Conservation (phyloP, 352 stramenopile genomes). For the Globisporangium polare region DNA sequence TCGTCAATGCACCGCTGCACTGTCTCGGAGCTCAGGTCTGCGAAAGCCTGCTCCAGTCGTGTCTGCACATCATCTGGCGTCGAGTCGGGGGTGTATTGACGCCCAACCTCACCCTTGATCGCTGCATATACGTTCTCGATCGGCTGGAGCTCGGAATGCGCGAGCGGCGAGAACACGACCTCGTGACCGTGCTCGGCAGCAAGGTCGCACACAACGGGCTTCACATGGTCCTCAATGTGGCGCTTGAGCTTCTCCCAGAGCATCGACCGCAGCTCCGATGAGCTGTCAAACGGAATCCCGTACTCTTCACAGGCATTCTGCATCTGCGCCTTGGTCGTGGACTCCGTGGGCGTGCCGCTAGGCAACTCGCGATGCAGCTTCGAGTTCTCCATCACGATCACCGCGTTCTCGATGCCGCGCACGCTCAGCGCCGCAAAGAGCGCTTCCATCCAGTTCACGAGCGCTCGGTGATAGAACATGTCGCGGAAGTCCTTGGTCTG, state of each 20-base stretch:
- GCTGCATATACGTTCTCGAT: conserved; percentile 1
- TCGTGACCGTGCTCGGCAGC: conserved; percentile 7
- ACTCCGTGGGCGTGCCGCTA: neutral
- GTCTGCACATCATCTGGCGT: conserved; percentile 3
- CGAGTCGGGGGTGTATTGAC: conserved; percentile 3
- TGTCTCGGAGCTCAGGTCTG: neutral
- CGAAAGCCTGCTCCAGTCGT: conserved; percentile 6
- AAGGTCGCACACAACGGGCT: conserved; percentile 2
- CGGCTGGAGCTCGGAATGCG: conserved; percentile 1
- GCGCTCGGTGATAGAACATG: conserved; percentile 11
- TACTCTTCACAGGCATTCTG: neutral
- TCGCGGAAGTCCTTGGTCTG: conserved; percentile 12
- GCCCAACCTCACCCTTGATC: conserved; percentile 7
- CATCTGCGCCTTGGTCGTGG: conserved; percentile 7
- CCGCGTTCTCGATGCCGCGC: conserved; percentile 6
- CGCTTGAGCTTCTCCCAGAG: conserved; percentile 7
- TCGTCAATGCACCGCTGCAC: conserved; percentile 9
- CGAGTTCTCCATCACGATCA: conserved; percentile 11
- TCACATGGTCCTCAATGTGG: conserved; percentile 8
- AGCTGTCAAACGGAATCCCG: neutral
- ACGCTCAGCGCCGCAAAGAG: conserved; percentile 1
- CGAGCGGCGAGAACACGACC: conserved; percentile 6
- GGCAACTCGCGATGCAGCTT: conserved; percentile 8
- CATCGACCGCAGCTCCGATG: conserved; percentile 4
- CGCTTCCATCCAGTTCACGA: conserved; percentile 8